phyloP scores from a whole-genome alignment of 768 basidiomycete species.

The Suillus luteus region DNA sequence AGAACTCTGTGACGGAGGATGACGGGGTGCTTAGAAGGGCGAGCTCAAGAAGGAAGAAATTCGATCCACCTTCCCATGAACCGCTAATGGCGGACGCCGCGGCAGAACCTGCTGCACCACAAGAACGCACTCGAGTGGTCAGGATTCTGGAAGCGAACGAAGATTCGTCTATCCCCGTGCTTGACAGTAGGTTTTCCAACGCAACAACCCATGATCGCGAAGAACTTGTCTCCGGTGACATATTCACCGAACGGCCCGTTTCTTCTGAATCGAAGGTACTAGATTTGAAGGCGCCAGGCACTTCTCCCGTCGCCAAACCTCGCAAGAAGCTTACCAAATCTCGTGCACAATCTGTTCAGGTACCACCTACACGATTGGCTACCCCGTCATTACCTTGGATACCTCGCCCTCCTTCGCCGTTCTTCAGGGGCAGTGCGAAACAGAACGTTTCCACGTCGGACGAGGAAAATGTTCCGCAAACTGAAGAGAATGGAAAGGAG shows the following conservation, averaged over 20 bases:
- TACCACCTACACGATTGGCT: not conserved
- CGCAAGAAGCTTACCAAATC: slow-evolving; percentile 12
- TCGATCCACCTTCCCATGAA: not conserved
- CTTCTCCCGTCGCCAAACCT: not conserved
- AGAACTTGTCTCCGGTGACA: not conserved
- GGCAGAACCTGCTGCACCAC: not conserved
- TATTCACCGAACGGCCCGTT: not conserved
- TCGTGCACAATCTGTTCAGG: slow-evolving; percentile 5
- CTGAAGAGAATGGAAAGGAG: slow-evolving; percentile 1
- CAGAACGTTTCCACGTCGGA: slow-evolving; percentile 3
- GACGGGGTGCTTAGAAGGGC: slow-evolving; percentile 9
- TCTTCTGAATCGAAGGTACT: not conserved
- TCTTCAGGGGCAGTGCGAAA: not conserved
- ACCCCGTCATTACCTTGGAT: slow-evolving; percentile 8
- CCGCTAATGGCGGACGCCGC: not conserved
- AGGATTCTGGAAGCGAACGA: slow-evolving; percentile 5
- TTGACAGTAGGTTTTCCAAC: slow-evolving; percentile 2
- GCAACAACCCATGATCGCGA: not conserved
- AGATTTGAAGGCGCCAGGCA: not conserved
- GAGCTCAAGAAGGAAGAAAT: not conserved
- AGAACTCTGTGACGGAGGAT: slow-evolving; percentile 4
- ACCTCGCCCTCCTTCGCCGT: slow-evolving; percentile 2
- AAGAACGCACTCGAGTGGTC: slow-evolving; percentile 8
- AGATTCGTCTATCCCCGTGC: not conserved
- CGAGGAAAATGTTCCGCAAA: not conserved